These are phyloP conservation scores for Cyamopsis tetragonoloba DNA, from an alignment of 306 rosid genomes.

Conservation along the genomic window DNA sequence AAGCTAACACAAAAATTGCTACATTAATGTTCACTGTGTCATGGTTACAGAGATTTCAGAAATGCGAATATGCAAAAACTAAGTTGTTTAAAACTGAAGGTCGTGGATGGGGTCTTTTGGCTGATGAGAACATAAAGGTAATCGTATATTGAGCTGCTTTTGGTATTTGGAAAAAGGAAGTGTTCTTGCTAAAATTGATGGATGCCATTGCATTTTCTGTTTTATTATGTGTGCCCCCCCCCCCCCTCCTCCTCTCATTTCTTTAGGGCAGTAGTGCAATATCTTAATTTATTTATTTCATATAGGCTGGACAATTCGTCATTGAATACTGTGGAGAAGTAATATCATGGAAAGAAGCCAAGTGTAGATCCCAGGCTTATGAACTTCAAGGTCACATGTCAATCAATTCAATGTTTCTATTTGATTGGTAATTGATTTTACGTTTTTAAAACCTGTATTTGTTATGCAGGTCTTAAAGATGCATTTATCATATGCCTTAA, in stretches of 20 bases:
- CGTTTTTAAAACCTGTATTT: constrained; percentile 17
- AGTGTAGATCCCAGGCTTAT: constrained; percentile 78
- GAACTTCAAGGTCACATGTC: constrained; percentile 65
- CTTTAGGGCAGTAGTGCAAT: neutral
- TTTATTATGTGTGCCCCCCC: neutral
- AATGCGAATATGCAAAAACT: constrained; percentile 79
- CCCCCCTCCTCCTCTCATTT: too few relatives aligned
- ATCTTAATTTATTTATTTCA: constrained; percentile 21
- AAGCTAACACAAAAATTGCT: constrained; percentile 1
- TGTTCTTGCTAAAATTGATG: neutral
- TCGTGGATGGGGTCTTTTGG: constrained; percentile 94
- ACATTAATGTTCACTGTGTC: constrained; percentile 27
- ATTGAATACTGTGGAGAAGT: constrained; percentile 98
- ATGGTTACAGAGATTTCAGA: constrained; percentile 77
- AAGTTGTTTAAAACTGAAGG: constrained; percentile 85
- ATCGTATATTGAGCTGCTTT: constrained; percentile 2
- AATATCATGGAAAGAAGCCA: constrained; percentile 95
- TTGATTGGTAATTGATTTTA: constrained; percentile 13
- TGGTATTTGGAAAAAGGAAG: constrained; percentile 17
- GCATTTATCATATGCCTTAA: constrained; percentile 88
- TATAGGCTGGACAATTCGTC: constrained; percentile 73
- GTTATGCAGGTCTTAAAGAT: constrained; percentile 79
- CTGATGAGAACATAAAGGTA: constrained; percentile 85
- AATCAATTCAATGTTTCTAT: constrained; percentile 19
- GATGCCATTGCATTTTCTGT: constrained; percentile 15